A percentile compares a stretch with the other conserved stretches of the same genome.
phyloP scores from a whole-genome alignment of 371 early-diverging fungal species.

The Syncephalis plumigaleata region DNA sequence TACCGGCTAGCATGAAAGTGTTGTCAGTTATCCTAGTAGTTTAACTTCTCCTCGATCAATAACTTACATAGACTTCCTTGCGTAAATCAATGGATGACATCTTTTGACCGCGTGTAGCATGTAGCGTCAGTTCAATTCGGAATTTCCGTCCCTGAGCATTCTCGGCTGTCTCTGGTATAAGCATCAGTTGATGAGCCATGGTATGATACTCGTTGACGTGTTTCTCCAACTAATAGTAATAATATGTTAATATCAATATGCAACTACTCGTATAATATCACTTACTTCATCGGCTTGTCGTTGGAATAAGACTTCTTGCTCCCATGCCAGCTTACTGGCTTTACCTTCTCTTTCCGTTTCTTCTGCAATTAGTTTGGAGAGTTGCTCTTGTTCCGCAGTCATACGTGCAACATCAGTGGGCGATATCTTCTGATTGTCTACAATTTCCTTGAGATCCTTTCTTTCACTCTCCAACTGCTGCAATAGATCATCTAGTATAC shows the following conservation, averaged over 20 bases:
- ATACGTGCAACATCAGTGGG: constrained; percentile 7
- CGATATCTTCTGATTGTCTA: constrained; percentile 6
- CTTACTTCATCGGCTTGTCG: background rate
- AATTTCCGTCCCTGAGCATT: constrained; percentile 1
- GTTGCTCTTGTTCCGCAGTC: constrained; percentile 5
- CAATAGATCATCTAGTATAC: background rate
- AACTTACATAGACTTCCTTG: background rate
- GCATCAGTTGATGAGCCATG: background rate
- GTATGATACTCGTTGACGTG: background rate
- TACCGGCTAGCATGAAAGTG: too few species aligned
- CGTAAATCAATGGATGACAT: background rate
- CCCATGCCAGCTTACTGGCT: background rate
- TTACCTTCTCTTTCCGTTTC: background rate
- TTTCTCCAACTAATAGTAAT: background rate
- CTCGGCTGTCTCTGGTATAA: background rate
- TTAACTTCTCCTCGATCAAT: too few species aligned
- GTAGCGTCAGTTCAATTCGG: background rate
- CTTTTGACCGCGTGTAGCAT: background rate
- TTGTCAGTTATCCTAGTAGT: too few species aligned
- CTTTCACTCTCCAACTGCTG: constrained; percentile 1
- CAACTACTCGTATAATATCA: background rate
- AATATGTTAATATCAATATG: background rate
- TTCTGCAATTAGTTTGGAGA: background rate
- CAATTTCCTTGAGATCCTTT: constrained; percentile 2
- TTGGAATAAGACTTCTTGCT: background rate